Conservation (phyloP, 2,329 filamentous ascomycete species). For the Cercospora janseana region DNA sequence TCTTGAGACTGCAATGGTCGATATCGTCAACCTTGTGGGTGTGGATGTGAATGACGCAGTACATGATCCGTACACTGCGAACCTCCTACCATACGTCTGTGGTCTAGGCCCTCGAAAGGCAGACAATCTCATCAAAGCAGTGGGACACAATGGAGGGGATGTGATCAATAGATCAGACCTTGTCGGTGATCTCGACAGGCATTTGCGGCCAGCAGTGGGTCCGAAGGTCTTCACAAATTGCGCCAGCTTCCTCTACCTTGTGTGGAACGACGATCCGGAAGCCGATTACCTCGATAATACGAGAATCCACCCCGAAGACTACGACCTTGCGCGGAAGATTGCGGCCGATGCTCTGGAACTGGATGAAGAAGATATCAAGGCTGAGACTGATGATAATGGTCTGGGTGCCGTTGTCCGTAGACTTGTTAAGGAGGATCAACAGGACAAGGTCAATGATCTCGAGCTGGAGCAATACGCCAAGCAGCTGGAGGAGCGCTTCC, state of each 20-base stretch:
- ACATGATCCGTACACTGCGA: slow-evolving; percentile 74
- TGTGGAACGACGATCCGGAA: slow-evolving; percentile 58
- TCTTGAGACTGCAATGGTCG: slow-evolving; percentile 94
- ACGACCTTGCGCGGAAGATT: slow-evolving; percentile 97
- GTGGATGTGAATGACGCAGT: slow-evolving; percentile 94
- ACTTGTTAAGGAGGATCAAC: slow-evolving; percentile 89
- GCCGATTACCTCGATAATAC: slow-evolving; percentile 96
- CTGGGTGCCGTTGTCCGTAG: slow-evolving; percentile 87
- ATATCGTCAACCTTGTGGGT: slow-evolving; percentile 96
- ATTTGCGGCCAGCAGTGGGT: slow-evolving; percentile 66
- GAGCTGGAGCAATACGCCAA: slow-evolving; percentile 96
- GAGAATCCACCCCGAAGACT: slow-evolving; percentile 95
- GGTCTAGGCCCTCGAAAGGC: slow-evolving; percentile 92
- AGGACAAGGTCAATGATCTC: slow-evolving; percentile 93
- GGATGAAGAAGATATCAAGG: slow-evolving; percentile 96
- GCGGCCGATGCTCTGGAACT: slow-evolving; percentile 93
- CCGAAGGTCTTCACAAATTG: slow-evolving; percentile 95
- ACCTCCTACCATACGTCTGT: slow-evolving; percentile 84
- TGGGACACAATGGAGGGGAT: slow-evolving; percentile 84
- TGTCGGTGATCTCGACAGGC: slow-evolving; percentile 74
- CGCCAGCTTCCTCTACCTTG: slow-evolving; percentile 89
- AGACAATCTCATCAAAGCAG: slow-evolving; percentile 77
- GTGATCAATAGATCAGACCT: slow-evolving; percentile 83
- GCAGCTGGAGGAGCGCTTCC: slow-evolving; percentile 88
- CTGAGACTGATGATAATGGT: slow-evolving; percentile 86